phyloP scores from a whole-genome alignment of 352 stramenopile genomes.

The Saprolegnia parasitica region DNA sequence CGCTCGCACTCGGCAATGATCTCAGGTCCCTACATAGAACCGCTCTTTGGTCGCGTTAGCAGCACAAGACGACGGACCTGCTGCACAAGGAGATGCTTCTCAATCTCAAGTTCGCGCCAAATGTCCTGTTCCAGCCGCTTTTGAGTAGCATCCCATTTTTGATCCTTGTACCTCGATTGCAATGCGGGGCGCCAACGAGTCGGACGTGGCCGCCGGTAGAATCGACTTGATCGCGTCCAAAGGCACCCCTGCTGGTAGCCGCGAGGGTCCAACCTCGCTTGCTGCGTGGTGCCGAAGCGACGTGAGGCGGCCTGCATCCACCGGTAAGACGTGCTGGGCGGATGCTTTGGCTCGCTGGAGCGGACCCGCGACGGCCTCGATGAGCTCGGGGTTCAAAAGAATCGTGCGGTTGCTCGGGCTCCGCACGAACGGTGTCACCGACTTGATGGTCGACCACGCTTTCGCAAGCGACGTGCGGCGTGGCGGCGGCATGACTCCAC shows the following conservation, averaged over 20 bases:
- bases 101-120: conserved; percentile 16
- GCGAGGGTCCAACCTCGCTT: background rate
- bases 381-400: conserved; percentile 11
- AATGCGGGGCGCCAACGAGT: background rate
- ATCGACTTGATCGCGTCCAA: background rate
- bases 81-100: background rate
- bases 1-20: conserved; percentile 7
- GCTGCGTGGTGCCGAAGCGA: background rate
- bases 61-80: conserved; percentile 4
- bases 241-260: no score
- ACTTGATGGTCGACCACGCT: background rate
- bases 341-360: background rate
- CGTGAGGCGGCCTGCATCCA: background rate
- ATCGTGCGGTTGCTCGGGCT: conserved; percentile 20
- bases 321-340: conserved; percentile 11
- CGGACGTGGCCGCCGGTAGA: background rate
- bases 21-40: conserved; percentile 13
- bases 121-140: conserved; percentile 10
- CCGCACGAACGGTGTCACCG: conserved; percentile 5
- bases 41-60: no score
- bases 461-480: background rate
- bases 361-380: background rate
- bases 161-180: background rate
- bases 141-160: no score
- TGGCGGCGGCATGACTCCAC: background rate